These are phyloP conservation scores for Nevesoporus exiguus DNA, from an alignment of 768 basidiomycete genomes.

Conservation along the genomic window DNA sequence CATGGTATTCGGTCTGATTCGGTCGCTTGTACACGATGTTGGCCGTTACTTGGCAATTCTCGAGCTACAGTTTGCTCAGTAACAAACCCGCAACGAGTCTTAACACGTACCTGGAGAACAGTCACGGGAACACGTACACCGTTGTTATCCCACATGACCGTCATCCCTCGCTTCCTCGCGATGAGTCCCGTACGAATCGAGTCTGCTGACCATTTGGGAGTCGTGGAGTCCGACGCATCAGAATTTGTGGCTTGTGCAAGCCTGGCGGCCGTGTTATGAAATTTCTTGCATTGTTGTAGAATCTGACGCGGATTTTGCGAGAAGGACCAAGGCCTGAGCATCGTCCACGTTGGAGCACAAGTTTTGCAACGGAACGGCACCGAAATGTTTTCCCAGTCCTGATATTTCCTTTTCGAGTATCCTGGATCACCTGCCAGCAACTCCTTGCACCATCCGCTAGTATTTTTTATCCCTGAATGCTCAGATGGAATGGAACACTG, in stretches of 20 bases:
- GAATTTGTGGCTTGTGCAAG: slow-evolving; percentile 27
- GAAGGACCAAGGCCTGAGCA: slow-evolving; percentile 54
- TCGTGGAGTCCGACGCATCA: slow-evolving; percentile 19
- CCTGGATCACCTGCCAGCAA: slow-evolving; percentile 10
- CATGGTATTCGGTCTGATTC: slow-evolving; percentile 75
- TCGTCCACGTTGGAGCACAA: slow-evolving; percentile 25
- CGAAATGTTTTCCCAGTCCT: neutral
- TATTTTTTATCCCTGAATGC: neutral
- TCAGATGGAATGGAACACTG: slow-evolving; percentile 77
- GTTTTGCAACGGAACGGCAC: neutral
- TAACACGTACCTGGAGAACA: slow-evolving; percentile 76
- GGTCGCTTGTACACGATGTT: slow-evolving; percentile 64
- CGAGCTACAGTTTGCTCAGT: slow-evolving; percentile 47
- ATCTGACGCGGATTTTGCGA: slow-evolving; percentile 37
- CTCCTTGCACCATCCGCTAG: neutral
- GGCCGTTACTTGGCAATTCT: slow-evolving; percentile 86
- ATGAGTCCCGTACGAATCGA: slow-evolving; percentile 90
- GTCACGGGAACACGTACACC: slow-evolving; percentile 89
- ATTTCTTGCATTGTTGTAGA: slow-evolving; percentile 33
- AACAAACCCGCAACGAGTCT: slow-evolving; percentile 6
- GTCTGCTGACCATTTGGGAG: slow-evolving; percentile 75
- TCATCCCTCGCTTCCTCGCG: slow-evolving; percentile 96
- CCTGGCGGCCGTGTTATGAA: slow-evolving; percentile 43
- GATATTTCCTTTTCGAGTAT: slow-evolving; percentile 19
- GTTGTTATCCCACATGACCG: slow-evolving; percentile 85